Base-by-base conservation (phyloP, 352 stramenopile genomes). In the Pythium sukuiense region DNA sequence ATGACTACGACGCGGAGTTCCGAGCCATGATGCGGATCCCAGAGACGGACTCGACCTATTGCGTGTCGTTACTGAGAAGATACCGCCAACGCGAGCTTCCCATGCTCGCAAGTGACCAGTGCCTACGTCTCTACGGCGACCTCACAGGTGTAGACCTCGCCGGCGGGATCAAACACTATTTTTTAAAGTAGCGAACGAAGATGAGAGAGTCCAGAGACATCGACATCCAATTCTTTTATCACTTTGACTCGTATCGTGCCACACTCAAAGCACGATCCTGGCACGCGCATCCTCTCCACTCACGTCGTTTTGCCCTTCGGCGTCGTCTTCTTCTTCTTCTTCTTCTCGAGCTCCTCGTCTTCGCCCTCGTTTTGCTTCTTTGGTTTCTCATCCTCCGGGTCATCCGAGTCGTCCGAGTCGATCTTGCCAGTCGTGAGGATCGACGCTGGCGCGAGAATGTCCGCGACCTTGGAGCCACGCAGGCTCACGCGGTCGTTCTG, bases 401-500 rank as follows among this genome's bases (percentile, higher is more conserved):
- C n/a, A n/a, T n/a, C n/a, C n/a, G n/a, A 63, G 18, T 13, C 46
- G 20, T 6, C 46, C 27, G 6, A 6, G 41, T 32, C 37, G 8
- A 1, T 58, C 20, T 37, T 55, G 29, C 9, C 49, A 56, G 13
- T 37, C 8, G 16, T 27, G 6, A 69, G 50, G 32, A 39, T 32
- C 2, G 29, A 33, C 11, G 66, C 60, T 16, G 60, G 66, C 6
- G 43, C 26, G 9, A 69, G n/a, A 2, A 32, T 39, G 14, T 61
- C 56, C 12, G 66, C 66, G 32, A 73, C 55, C 56, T 69, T 73
- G 29, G 66, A 49, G 6, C 56, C 61, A 27, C 65, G 29, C 35
- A 73, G 55, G 48, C 54, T 56, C 30, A 73, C 43, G 30, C 67
- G 61, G 61, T 73, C 67, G 53, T 73, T 70, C 52, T 59, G 39